Percentiles rank a stretch among this genome's conserved stretches.
Conservation (phyloP, 2,329 filamentous ascomycete genomes). For the Colletotrichum sp. region DNA sequence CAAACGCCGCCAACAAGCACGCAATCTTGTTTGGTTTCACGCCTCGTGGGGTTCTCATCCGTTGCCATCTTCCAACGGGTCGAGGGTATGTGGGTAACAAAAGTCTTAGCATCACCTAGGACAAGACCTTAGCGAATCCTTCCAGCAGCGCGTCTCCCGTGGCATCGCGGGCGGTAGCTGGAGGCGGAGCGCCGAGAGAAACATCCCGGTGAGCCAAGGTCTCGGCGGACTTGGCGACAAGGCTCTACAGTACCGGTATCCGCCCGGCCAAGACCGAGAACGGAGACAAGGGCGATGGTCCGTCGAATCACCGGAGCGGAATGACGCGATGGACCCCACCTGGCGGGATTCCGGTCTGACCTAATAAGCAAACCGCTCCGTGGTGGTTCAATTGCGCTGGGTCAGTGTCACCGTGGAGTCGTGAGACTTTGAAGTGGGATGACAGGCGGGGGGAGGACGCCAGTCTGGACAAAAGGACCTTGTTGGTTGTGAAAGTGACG, state of each 20-base stretch:
- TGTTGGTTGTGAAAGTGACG: neutral
- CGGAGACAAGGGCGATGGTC: neutral
- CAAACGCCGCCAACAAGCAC: neutral
- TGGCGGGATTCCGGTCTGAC: neutral
- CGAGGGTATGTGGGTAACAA: neutral
- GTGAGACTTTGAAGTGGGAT: neutral
- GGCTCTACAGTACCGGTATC: neutral
- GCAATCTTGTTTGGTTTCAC: conserved; percentile 15
- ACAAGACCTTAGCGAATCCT: conserved; percentile 18
- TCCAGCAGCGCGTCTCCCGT: neutral
- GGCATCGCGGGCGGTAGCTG: neutral
- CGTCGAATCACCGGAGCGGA: conserved; percentile 5
- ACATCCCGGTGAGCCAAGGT: conserved; percentile 1
- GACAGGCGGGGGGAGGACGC: neutral
- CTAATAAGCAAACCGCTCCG: neutral
- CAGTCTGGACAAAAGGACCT: neutral
- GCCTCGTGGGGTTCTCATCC: neutral
- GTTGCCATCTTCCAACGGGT: neutral
- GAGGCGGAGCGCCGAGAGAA: neutral
- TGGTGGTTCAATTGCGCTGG: neutral
- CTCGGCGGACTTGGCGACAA: conserved; percentile 16
- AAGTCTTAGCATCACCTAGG: conserved; percentile 19
- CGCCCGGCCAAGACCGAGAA: conserved; percentile 12
- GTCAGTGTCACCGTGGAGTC: neutral
- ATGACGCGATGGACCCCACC: neutral